phyloP scores from a whole-genome alignment of 1,139 yeast genomes.

The Suhomyces wounanorum region DNA sequence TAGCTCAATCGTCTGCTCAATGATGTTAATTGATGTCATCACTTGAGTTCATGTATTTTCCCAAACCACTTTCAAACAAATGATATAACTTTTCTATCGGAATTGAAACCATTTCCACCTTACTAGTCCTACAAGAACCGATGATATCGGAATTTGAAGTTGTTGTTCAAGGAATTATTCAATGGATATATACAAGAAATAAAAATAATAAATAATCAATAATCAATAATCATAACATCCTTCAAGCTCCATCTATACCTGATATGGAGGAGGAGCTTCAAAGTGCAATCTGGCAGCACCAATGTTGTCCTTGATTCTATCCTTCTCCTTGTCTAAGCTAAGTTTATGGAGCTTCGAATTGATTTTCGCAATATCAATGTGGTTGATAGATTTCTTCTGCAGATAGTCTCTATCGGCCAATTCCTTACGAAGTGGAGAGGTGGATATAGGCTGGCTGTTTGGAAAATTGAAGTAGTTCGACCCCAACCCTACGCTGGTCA shows the following conservation, averaged over 20 bases:
- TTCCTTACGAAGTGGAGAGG: conserved; percentile 26
- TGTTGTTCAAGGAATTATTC: not conserved
- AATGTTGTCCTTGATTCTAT: not conserved
- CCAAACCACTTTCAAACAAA: too few species aligned
- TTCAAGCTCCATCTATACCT: conserved; percentile 2
- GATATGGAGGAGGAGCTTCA: conserved; percentile 19
- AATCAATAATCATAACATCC: conserved; percentile 8
- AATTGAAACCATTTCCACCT: too few species aligned
- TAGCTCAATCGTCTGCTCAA: too few species aligned
- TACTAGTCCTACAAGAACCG: too few species aligned
- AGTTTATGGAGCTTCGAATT: conserved; percentile 23
- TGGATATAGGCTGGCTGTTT: conserved; percentile 25
- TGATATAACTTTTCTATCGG: too few species aligned
- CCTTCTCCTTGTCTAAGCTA: conserved; percentile 14
- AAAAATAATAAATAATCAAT: conserved; percentile 8
- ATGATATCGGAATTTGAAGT: too few species aligned
- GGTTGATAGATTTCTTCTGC: conserved; percentile 32
- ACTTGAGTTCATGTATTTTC: too few species aligned
- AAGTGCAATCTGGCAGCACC: conserved; percentile 5
- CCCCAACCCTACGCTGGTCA: conserved; percentile 39
- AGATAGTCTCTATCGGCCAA: conserved; percentile 14
- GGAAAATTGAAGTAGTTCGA: conserved; percentile 36
- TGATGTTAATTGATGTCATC: too few species aligned
- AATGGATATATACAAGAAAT: conserved; percentile 8
- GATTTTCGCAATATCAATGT: conserved; percentile 36